These are phyloP conservation scores for Dalbergia cochinchinensis DNA, from an alignment of 306 rosid species.

Conservation along the genomic window DNA sequence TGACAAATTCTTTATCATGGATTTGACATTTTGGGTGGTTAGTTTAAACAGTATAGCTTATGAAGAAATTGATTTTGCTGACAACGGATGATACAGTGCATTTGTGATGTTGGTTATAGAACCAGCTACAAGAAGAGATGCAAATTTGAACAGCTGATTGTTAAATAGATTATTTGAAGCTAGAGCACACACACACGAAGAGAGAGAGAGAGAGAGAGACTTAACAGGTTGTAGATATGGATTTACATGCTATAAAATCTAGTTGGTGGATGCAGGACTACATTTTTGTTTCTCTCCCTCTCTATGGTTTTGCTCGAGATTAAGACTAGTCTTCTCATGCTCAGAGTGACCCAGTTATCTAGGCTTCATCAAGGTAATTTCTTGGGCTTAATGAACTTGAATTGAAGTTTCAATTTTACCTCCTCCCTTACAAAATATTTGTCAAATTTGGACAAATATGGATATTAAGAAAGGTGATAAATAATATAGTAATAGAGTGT, in stretches of 20 bases:
- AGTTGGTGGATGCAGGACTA: not conserved
- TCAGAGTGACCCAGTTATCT: not conserved
- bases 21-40: conserved; percentile 25
- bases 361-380: conserved; percentile 3
- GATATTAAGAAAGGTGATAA: no score
- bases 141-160: not conserved
- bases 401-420: not conserved
- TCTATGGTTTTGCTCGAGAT: not conserved
- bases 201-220: not conserved
- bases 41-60: conserved; percentile 27
- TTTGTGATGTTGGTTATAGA: not conserved
- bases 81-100: not conserved
- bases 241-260: not conserved
- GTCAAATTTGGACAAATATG: no score
- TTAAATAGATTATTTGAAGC: not conserved
- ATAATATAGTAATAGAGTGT: no score
- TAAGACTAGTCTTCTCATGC: not conserved
- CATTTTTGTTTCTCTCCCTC: not conserved
- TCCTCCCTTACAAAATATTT: no score
- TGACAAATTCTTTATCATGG: conserved; percentile 26
- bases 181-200: not conserved
- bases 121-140: not conserved
- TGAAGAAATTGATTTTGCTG: not conserved
- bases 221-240: not conserved
- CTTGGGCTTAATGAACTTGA: conserved; percentile 21